Evolutionary conservation across 345 rosid species (phyloP).

Genomic region (Litchi chinensis): DNA sequence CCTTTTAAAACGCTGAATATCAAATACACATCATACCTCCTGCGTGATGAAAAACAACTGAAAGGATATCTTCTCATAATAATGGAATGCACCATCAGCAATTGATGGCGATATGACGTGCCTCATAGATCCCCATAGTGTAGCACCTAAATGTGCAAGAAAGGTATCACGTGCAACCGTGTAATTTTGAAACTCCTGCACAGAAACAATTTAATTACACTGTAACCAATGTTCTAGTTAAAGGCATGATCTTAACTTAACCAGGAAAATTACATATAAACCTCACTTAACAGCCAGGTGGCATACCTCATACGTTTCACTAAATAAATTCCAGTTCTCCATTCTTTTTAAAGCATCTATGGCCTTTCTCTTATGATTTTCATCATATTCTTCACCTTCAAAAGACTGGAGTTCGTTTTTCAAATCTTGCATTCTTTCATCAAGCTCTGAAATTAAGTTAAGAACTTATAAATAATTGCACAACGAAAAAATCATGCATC

Average conservation of each 20-base stretch:
- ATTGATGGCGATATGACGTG: constrained; percentile 90
- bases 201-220: constrained; percentile 23
- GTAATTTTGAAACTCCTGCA: constrained; percentile 85
- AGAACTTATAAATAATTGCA: constrained; percentile 9
- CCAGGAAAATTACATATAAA: neutral
- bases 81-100: constrained; percentile 97
- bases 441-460: constrained; percentile 67
- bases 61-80: constrained; percentile 90
- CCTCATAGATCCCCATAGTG: constrained; percentile 95
- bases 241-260: constrained; percentile 21
- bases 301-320: constrained; percentile 74
- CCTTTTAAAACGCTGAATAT: neutral
- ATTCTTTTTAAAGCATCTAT: constrained; percentile 78
- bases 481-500: neutral
- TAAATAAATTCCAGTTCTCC: constrained; percentile 98
- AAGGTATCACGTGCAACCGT: constrained; percentile 97
- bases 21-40: constrained; percentile 60
- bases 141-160: constrained; percentile 95
- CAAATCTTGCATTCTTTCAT: constrained; percentile 93
- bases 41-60: constrained; percentile 90
- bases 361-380: constrained; percentile 79
- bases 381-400: constrained; percentile 87
- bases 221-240: constrained; percentile 19
- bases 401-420: constrained; percentile 92
- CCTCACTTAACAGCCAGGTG: constrained; percentile 12